These are phyloP conservation scores for Mycosphaerelloides madeirae DNA, from an alignment of 2,329 filamentous ascomycete species.

Conservation along the genomic window DNA sequence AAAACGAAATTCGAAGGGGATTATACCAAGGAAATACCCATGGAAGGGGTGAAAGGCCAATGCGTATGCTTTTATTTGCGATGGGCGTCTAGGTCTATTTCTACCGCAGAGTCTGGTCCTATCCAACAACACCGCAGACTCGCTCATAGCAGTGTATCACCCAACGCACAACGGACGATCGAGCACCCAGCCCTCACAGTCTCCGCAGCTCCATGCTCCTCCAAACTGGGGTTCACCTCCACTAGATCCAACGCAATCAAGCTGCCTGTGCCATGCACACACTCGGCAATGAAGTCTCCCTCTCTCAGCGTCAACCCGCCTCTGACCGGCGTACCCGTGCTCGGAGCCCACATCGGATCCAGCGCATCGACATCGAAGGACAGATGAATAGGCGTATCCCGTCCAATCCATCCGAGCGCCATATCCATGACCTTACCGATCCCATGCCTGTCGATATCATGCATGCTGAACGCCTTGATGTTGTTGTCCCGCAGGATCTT, in stretches of 20 bases:
- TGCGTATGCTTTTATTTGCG: too few relatives aligned
- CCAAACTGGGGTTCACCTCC: constrained; percentile 49
- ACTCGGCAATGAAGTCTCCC: constrained; percentile 91
- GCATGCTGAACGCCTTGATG: constrained; percentile 97
- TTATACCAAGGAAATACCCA: too few relatives aligned
- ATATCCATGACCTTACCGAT: constrained; percentile 97
- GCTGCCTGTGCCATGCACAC: constrained; percentile 53
- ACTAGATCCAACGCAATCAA: constrained; percentile 56
- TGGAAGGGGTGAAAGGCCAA: too few relatives aligned
- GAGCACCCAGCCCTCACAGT: constrained; percentile 89
- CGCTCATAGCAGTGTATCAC: constrained; percentile 74
- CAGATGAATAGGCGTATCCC: constrained; percentile 91
- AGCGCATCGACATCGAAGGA: constrained; percentile 96
- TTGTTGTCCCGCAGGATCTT: constrained; percentile 78
- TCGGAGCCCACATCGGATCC: constrained; percentile 93
- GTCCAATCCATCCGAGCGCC: constrained; percentile 93
- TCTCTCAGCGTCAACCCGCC: constrained; percentile 90
- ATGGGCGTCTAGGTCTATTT: too few relatives aligned
- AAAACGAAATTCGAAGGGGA: too few relatives aligned
- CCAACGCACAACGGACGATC: constrained; percentile 83
- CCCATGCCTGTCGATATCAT: constrained; percentile 89
- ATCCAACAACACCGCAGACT: too few relatives aligned
- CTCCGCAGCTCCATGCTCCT: constrained; percentile 63
- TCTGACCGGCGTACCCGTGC: constrained; percentile 89
- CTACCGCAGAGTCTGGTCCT: too few relatives aligned